Evolutionary conservation across 2,329 filamentous ascomycete species (phyloP).

Genomic region (Dactylellina parvicollis): DNA sequence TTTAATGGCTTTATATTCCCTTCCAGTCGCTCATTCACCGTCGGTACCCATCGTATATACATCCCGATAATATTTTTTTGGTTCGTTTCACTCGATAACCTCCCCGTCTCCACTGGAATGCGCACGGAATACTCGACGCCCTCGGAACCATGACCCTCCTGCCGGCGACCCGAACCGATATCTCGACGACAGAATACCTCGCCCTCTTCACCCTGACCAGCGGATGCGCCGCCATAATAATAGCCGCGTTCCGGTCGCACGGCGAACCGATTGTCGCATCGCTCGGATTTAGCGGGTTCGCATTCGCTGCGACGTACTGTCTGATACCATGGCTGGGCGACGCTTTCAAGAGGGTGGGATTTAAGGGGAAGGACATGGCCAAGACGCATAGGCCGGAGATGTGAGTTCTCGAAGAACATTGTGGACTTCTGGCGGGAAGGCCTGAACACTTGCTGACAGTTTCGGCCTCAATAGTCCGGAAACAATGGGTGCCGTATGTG

Average conservation of each 20-base stretch:
- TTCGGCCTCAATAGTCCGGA: conserved; percentile 71
- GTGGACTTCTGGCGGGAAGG: not conserved
- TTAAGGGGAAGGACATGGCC: conserved; percentile 89
- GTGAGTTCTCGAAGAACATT: conserved; percentile 63
- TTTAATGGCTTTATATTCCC: conserved; percentile 16
- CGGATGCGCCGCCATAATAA: conserved; percentile 76
- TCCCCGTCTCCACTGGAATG: conserved; percentile 2
- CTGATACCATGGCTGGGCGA: conserved; percentile 94
- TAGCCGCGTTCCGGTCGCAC: conserved; percentile 83
- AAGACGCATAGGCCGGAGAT: conserved; percentile 80
- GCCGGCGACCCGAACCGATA: conserved; percentile 45
- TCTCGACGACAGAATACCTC: conserved; percentile 52
- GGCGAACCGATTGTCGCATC: conserved; percentile 90
- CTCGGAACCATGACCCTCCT: conserved; percentile 38
- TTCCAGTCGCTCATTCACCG: conserved; percentile 44
- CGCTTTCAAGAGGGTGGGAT: conserved; percentile 84
- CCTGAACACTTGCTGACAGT: conserved; percentile 17
- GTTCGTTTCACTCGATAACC: not conserved
- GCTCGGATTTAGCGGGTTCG: conserved; percentile 83
- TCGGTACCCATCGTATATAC: not conserved
- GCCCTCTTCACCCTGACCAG: conserved; percentile 69
- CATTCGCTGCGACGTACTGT: conserved; percentile 82
- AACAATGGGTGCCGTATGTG: conserved; percentile 93
- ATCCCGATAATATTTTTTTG: not conserved
- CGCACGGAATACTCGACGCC: conserved; percentile 1